Base-by-base conservation (phyloP, 2,329 filamentous ascomycete genomes). In the Coniochaeta ligniaria region DNA sequence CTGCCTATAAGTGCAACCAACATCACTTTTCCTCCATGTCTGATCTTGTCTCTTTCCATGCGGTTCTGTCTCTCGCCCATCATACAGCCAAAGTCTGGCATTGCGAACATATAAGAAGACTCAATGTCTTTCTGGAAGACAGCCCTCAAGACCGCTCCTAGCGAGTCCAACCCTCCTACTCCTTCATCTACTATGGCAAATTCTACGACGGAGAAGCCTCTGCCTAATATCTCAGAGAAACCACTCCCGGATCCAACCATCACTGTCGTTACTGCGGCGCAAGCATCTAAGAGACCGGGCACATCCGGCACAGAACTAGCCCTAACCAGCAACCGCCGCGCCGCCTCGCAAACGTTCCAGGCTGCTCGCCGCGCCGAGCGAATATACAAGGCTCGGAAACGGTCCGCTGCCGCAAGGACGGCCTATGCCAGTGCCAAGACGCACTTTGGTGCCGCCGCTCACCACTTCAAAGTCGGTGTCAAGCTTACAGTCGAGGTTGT, bases 291-390 rank as follows among this genome's bases (percentile, higher is more conserved):
- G 38, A 72, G 77, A 22, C 75, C 76, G 6, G 74, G 75, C 61
- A 78, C 77, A 16, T 75, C 76, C 0, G 75, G 74, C 60, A 80
- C 77, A 20, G 74, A 78, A 64, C 72, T 73, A 63, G 67, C 77
- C 35, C 74, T 79, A 47, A 69, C 71, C 54, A 72, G 71, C 59
- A 74, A 71, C 60, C 72, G 74, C 28, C 73, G 70, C 41, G 67
- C 70, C 45, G 75, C 76, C 31, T 74, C 74, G 14, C 67, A 74
- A 60, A 70, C 74, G 36, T 72, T 73, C 61, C 65, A 71, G 50
- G 70, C 73, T 56, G 77, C 77, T 4, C 70, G 73, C 61, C 69
- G 71, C 22, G 75, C 76, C 57, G 76, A 80, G 69, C 70, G 69
- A 41, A 66, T 71, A 47, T 80, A 79, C 71, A 70, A 69, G 43